Percentiles rank a stretch among this genome's conserved stretches.
Evolutionary conservation across 2,329 filamentous ascomycete genomes (phyloP).

Genomic region (Dactylellina parvicollis): DNA sequence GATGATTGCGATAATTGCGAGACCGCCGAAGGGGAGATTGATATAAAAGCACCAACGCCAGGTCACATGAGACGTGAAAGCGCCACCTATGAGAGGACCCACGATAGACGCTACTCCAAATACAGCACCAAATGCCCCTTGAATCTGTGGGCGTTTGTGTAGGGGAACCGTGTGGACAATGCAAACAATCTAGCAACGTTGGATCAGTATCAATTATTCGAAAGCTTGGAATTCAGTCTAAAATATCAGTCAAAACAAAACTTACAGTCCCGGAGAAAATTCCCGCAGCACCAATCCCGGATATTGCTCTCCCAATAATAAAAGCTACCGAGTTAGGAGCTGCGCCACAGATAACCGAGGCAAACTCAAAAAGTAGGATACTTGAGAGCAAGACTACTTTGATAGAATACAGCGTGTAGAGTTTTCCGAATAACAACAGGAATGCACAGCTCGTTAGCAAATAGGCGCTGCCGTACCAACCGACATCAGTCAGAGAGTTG

Average conservation of each 20-base stretch:
- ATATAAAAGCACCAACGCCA: slow-evolving; percentile 70
- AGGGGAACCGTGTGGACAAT: slow-evolving; percentile 59
- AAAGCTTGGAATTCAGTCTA: neutral
- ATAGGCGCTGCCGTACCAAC: slow-evolving; percentile 62
- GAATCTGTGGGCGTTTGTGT: slow-evolving; percentile 57
- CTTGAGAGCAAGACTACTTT: slow-evolving; percentile 55
- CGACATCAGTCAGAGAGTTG: slow-evolving; percentile 61
- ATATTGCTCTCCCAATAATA: slow-evolving; percentile 67
- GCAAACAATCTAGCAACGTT: slow-evolving; percentile 66
- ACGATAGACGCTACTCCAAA: slow-evolving; percentile 66
- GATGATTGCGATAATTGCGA: slow-evolving; percentile 65
- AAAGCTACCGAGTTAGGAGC: slow-evolving; percentile 66
- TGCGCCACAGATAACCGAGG: slow-evolving; percentile 68
- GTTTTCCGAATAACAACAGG: slow-evolving; percentile 62
- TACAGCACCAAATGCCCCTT: slow-evolving; percentile 60
- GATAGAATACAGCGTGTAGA: slow-evolving; percentile 62
- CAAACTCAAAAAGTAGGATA: slow-evolving; percentile 57
- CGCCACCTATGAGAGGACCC: slow-evolving; percentile 66
- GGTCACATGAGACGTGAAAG: slow-evolving; percentile 65
- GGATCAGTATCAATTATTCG: neutral
- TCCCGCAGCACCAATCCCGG: slow-evolving; percentile 67
- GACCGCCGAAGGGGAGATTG: slow-evolving; percentile 69
- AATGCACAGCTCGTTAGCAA: slow-evolving; percentile 61
- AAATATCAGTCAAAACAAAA: slow-evolving; percentile 18
- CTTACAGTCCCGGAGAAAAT: slow-evolving; percentile 66